phyloP scores from a whole-genome alignment of 495 filamentous ascomycete genomes.

The Talaromyces trachyspermus region DNA sequence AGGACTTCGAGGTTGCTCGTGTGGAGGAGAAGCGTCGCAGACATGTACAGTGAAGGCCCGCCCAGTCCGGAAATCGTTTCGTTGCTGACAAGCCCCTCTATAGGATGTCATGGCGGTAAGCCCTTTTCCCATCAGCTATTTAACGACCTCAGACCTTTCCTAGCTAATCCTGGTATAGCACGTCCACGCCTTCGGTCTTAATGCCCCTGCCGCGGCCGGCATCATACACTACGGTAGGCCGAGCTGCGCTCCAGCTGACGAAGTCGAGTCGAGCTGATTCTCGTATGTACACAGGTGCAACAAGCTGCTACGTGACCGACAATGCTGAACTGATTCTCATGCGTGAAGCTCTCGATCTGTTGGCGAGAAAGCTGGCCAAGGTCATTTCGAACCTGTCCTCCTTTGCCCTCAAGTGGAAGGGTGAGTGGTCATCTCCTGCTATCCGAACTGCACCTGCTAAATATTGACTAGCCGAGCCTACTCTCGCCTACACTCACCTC shows the following conservation, averaged over 20 bases:
- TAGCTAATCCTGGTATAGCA: constrained; percentile 39
- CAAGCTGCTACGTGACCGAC: constrained; percentile 65
- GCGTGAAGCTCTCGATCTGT: constrained; percentile 62
- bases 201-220: constrained; percentile 73
- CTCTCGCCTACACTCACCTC: constrained; percentile 78
- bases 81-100: constrained; percentile 25
- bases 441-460: not conserved
- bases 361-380: constrained; percentile 79
- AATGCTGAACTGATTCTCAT: constrained; percentile 86
- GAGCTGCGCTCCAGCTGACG: constrained; percentile 27
- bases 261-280: too few species aligned
- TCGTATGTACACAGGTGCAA: constrained; percentile 26
- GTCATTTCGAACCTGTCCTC: constrained; percentile 71
- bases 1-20: constrained; percentile 67
- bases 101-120: constrained; percentile 63
- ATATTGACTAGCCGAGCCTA: constrained; percentile 12
- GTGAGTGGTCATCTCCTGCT: not conserved
- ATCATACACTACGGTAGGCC: constrained; percentile 78
- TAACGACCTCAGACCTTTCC: constrained; percentile 27
- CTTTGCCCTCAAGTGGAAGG: constrained; percentile 75
- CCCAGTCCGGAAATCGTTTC: constrained; percentile 16
- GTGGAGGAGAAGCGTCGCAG: constrained; percentile 74
- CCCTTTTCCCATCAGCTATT: not conserved
- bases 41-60: too few species aligned
- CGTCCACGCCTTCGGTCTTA: constrained; percentile 65